Evolutionary conservation across 1,139 yeast genomes (phyloP).

Genomic region (Pichia norvegensis): DNA sequence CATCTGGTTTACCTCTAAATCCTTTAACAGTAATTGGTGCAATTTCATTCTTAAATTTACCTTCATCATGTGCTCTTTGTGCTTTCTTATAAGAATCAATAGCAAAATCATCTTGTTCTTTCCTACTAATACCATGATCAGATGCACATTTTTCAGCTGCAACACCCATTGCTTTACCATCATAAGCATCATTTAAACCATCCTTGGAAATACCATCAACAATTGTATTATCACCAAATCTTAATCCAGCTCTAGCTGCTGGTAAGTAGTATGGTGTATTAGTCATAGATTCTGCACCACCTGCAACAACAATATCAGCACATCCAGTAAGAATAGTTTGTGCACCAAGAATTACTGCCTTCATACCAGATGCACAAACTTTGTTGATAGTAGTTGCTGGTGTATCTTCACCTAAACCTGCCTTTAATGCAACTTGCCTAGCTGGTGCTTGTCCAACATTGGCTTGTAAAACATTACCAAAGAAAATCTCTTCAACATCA

Average conservation of each 20-base stretch:
- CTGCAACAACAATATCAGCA: slow-evolving; percentile 90
- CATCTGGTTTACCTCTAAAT: slow-evolving; percentile 86
- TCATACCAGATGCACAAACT: slow-evolving; percentile 96
- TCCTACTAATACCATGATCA: slow-evolving; percentile 57
- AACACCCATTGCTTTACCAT: slow-evolving; percentile 83
- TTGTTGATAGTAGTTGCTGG: slow-evolving; percentile 90
- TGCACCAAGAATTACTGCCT: slow-evolving; percentile 83
- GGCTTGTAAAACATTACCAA: slow-evolving; percentile 91
- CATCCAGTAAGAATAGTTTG: slow-evolving; percentile 83
- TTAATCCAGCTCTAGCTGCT: slow-evolving; percentile 75
- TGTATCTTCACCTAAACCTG: slow-evolving; percentile 72
- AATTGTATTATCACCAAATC: slow-evolving; percentile 72
- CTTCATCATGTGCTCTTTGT: slow-evolving; percentile 64
- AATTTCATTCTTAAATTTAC: slow-evolving; percentile 76
- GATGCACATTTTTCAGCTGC: slow-evolving; percentile 94
- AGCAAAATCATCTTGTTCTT: slow-evolving; percentile 67
- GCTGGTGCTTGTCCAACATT: slow-evolving; percentile 97
- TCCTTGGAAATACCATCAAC: slow-evolving; percentile 89
- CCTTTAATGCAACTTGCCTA: slow-evolving; percentile 88
- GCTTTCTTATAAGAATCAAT: slow-evolving; percentile 69
- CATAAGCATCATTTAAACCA: slow-evolving; percentile 87
- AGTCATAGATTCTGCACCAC: slow-evolving; percentile 97
- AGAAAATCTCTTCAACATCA: slow-evolving; percentile 80
- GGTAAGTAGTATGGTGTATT: slow-evolving; percentile 93
- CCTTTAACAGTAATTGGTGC: slow-evolving; percentile 86